These are phyloP conservation scores for Alternaria gansuensis DNA, from an alignment of 2,329 filamentous ascomycete genomes.

Conservation along the genomic window DNA sequence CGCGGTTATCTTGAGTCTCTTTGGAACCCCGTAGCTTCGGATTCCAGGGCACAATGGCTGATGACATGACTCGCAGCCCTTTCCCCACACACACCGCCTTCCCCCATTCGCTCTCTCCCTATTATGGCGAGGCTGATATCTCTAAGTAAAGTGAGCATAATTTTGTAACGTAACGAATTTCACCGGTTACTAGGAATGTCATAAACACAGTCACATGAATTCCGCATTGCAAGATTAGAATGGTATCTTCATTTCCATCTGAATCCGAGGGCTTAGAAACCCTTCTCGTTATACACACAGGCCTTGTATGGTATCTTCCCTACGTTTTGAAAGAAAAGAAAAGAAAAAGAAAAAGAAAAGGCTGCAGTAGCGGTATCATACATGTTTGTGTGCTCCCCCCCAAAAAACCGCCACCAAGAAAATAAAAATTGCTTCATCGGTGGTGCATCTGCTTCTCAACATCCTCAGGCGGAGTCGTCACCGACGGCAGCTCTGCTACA, in stretches of 20 bases:
- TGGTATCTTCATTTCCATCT: background rate
- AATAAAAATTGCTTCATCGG: background rate
- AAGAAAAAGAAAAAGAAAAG: background rate
- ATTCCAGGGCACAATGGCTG: slow-evolving; percentile 29
- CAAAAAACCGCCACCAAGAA: background rate
- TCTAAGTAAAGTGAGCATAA: background rate
- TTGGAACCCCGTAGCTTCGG: slow-evolving; percentile 21
- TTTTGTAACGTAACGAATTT: background rate
- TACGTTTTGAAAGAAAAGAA: slow-evolving; percentile 1
- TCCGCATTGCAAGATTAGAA: background rate
- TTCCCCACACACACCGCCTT: slow-evolving; percentile 14
- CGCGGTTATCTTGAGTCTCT: slow-evolving; percentile 20
- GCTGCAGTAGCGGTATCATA: background rate
- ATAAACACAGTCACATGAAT: background rate
- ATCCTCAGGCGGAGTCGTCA: slow-evolving; percentile 37
- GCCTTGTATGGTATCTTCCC: slow-evolving; percentile 1
- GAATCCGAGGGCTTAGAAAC: background rate
- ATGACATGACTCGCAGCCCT: slow-evolving; percentile 31
- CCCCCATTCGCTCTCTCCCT: background rate
- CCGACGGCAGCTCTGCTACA: slow-evolving; percentile 30
- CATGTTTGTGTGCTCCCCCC: background rate
- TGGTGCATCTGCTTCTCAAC: slow-evolving; percentile 30
- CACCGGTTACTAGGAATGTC: background rate
- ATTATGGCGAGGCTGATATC: background rate
- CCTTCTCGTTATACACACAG: background rate